A percentile compares a stretch with the other conserved stretches of the same genome.
These are phyloP conservation scores for Penicillium brevicompactum DNA, from an alignment of 2,329 filamentous ascomycete species.

Conservation along the genomic window DNA sequence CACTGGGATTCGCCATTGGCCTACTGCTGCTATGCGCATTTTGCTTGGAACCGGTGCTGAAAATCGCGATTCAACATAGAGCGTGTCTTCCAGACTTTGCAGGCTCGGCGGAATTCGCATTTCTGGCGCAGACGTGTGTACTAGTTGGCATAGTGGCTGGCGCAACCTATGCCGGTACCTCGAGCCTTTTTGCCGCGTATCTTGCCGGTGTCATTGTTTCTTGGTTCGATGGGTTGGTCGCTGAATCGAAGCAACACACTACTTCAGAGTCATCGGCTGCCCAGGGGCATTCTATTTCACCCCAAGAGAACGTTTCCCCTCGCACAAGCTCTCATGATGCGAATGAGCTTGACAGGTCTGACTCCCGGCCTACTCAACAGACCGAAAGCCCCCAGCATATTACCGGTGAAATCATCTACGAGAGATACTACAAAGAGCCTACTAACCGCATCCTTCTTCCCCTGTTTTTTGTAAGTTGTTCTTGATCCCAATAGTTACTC, in stretches of 20 bases:
- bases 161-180: conserved; percentile 57
- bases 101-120: conserved; percentile 27
- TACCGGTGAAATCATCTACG: conserved; percentile 42
- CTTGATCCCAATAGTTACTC: not conserved
- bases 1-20: conserved; percentile 37
- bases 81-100: conserved; percentile 10
- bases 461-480: conserved; percentile 68
- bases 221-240: conserved; percentile 50
- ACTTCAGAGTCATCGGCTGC: not conserved
- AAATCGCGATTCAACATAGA: conserved; percentile 4
- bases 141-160: conserved; percentile 52
- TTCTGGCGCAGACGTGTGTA: conserved; percentile 48
- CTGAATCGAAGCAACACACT: conserved; percentile 1
- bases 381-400: not conserved
- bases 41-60: conserved; percentile 14
- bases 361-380: not conserved
- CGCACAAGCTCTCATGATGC: not conserved
- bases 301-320: not conserved
- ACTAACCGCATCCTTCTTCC: conserved; percentile 63
- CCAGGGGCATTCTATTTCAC: not conserved
- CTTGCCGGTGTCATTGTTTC: conserved; percentile 56
- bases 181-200: conserved; percentile 59
- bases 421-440: conserved; percentile 49
- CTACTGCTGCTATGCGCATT: conserved; percentile 32
- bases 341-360: not conserved